Evolutionary conservation across 352 stramenopile genomes (phyloP).

Genomic region (Plasmopara halstedii): DNA sequence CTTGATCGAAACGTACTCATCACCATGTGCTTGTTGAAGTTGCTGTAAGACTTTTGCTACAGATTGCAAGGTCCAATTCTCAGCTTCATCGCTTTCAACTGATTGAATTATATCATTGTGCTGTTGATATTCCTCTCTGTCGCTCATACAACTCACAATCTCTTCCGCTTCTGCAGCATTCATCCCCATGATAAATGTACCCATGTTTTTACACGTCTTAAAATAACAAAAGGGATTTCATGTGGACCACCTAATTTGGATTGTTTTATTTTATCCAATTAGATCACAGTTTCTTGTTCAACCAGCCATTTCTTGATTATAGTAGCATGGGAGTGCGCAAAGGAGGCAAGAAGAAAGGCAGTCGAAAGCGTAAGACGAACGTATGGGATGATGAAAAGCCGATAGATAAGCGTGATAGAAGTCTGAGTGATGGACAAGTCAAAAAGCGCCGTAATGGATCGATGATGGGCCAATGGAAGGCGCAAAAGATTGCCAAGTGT

Average conservation of each 20-base stretch:
- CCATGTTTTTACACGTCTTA: too few species aligned
- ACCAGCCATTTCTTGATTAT: slow-evolving; percentile 35
- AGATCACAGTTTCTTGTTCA: not conserved
- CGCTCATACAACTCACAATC: slow-evolving; percentile 33
- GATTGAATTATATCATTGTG: not conserved
- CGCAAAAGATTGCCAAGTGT: slow-evolving; percentile 41
- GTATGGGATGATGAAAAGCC: slow-evolving; percentile 39
- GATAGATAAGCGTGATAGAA: slow-evolving; percentile 2
- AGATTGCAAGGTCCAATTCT: slow-evolving; percentile 16
- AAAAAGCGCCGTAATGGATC: slow-evolving; percentile 25
- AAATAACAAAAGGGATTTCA: slow-evolving; percentile 22
- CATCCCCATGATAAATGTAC: slow-evolving; percentile 6
- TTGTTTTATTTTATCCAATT: slow-evolving; percentile 19
- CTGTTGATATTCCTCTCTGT: slow-evolving; percentile 24
- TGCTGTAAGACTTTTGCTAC: slow-evolving; percentile 33
- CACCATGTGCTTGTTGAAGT: slow-evolving; percentile 26
- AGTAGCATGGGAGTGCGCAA: slow-evolving; percentile 25
- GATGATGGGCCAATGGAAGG: slow-evolving; percentile 76
- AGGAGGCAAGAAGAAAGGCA: slow-evolving; percentile 34
- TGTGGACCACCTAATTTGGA: too few species aligned
- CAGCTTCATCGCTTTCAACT: slow-evolving; percentile 6
- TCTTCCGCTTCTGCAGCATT: slow-evolving; percentile 27
- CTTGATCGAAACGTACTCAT: slow-evolving; percentile 48
- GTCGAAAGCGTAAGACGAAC: slow-evolving; percentile 43
- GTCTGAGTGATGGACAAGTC: slow-evolving; percentile 2